phyloP scores from a whole-genome alignment of 2,329 filamentous ascomycete species.

The Lachnellula occidentalis region DNA sequence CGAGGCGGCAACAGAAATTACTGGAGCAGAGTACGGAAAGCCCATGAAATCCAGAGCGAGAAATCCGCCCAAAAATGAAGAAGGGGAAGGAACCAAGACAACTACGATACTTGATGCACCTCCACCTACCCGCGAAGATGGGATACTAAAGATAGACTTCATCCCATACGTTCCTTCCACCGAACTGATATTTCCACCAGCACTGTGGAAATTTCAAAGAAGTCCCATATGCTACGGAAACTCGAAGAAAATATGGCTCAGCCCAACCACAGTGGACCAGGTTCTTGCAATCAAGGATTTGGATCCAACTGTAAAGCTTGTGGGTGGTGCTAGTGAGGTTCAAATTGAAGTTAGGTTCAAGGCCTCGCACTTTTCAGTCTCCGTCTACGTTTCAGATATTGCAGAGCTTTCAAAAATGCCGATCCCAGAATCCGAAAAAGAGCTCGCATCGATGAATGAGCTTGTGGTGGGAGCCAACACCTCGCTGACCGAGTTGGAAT shows the following conservation, averaged over 20 bases:
- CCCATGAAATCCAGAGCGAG: conserved; percentile 18
- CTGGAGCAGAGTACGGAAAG: conserved; percentile 17
- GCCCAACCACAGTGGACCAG: conserved; percentile 80
- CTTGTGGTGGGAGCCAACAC: conserved; percentile 91
- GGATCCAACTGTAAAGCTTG: conserved; percentile 84
- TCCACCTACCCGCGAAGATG: conserved; percentile 52
- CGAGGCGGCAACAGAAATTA: conserved; percentile 10
- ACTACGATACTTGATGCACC: conserved; percentile 11
- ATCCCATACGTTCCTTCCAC: conserved; percentile 93
- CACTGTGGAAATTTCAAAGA: conserved; percentile 75
- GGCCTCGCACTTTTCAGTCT: conserved; percentile 80
- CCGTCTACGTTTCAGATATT: conserved; percentile 91
- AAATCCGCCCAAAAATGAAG: not conserved
- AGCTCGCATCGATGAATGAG: conserved; percentile 51
- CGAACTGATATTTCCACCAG: conserved; percentile 88
- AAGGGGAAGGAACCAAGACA: conserved; percentile 14
- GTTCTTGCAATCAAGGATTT: conserved; percentile 88
- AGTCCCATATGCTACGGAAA: conserved; percentile 84
- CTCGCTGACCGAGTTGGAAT: conserved; percentile 83
- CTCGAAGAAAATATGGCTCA: conserved; percentile 89
- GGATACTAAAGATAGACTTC: conserved; percentile 55
- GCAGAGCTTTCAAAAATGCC: conserved; percentile 78
- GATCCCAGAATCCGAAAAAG: conserved; percentile 69
- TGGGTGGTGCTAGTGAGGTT: conserved; percentile 93
- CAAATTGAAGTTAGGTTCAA: conserved; percentile 99